Evolutionary conservation across 2,329 filamentous ascomycete species (phyloP).

Genomic region (Colletotrichum navitas): DNA sequence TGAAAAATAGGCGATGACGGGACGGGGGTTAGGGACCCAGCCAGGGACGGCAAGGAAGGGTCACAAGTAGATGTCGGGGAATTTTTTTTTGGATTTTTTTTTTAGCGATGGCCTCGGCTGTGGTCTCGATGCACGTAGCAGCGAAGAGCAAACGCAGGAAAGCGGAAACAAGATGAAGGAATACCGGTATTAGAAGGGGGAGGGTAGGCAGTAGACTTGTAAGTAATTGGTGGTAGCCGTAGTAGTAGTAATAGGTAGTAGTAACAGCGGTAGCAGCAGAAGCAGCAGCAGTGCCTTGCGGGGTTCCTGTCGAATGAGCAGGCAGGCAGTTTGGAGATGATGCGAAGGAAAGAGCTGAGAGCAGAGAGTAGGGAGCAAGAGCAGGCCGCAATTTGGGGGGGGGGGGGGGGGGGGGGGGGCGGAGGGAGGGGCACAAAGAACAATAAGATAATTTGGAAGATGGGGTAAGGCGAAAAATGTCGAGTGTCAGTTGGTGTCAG

Average conservation of each 20-base stretch:
- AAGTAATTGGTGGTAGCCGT: neutral
- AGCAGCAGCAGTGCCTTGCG: conserved; percentile 1
- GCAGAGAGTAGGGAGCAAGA: neutral
- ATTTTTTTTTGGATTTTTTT: conserved; percentile 21
- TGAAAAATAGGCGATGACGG: conserved; percentile 14
- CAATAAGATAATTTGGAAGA: conserved; percentile 15
- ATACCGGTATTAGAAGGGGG: conserved; percentile 21
- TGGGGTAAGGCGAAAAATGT: conserved; percentile 1
- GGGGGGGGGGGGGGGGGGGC: neutral
- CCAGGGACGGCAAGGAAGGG: conserved; percentile 17
- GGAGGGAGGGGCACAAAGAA: conserved; percentile 11
- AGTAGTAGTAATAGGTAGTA: neutral
- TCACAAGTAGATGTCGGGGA: conserved; percentile 39
- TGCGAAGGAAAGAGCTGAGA: neutral
- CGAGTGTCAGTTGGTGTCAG: conserved; percentile 14
- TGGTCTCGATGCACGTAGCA: conserved; percentile 31
- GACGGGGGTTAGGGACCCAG: conserved; percentile 19
- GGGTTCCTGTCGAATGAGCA: conserved; percentile 2
- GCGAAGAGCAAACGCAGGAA: conserved; percentile 19
- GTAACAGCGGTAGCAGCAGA: neutral
- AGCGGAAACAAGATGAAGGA: conserved; percentile 33
- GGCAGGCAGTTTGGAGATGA: neutral
- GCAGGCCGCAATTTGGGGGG: neutral
- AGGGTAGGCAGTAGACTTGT: neutral
- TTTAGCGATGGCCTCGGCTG: conserved; percentile 34